Percentiles rank a stretch among this genome's conserved stretches.
These are phyloP conservation scores for Trichoderma hamatum DNA, from an alignment of 2,329 filamentous ascomycete species.

Conservation along the genomic window DNA sequence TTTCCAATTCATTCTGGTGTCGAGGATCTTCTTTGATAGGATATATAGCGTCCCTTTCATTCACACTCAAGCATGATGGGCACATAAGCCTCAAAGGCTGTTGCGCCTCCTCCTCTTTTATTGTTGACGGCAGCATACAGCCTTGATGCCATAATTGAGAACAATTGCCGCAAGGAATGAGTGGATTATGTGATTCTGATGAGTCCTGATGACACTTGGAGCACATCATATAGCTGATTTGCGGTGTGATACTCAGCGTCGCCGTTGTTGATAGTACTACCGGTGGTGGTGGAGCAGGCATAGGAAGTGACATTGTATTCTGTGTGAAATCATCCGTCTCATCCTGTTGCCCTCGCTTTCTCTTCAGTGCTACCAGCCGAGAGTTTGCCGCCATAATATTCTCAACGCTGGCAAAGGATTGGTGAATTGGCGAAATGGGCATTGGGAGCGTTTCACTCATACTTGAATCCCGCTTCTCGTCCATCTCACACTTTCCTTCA, in stretches of 20 bases:
- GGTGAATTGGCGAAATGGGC: slow-evolving; percentile 11
- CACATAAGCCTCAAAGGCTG: slow-evolving; percentile 30
- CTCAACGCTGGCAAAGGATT: neutral
- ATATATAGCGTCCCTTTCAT: neutral
- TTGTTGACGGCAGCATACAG: slow-evolving; percentile 30
- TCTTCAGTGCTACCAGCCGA: slow-evolving; percentile 32
- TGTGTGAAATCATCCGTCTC: slow-evolving; percentile 38
- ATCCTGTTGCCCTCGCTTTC: slow-evolving; percentile 35
- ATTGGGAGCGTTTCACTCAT: slow-evolving; percentile 25
- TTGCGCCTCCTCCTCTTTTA: slow-evolving; percentile 16
- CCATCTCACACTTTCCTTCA: neutral
- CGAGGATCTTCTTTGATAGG: neutral
- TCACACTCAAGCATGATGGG: slow-evolving; percentile 28
- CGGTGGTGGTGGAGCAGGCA: slow-evolving; percentile 17
- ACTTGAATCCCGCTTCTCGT: neutral
- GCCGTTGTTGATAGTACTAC: slow-evolving; percentile 7
- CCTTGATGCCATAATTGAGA: slow-evolving; percentile 34
- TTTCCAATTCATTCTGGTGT: slow-evolving; percentile 37
- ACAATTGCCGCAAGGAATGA: slow-evolving; percentile 33
- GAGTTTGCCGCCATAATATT: slow-evolving; percentile 3
- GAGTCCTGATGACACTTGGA: slow-evolving; percentile 30
- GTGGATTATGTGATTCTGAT: slow-evolving; percentile 3
- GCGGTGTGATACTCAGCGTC: neutral
- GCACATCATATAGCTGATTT: slow-evolving; percentile 2
- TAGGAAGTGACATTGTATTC: slow-evolving; percentile 38